Evolutionary conservation across 2,329 filamentous ascomycete species (phyloP).

Genomic region (Aspergillus sp.): DNA sequence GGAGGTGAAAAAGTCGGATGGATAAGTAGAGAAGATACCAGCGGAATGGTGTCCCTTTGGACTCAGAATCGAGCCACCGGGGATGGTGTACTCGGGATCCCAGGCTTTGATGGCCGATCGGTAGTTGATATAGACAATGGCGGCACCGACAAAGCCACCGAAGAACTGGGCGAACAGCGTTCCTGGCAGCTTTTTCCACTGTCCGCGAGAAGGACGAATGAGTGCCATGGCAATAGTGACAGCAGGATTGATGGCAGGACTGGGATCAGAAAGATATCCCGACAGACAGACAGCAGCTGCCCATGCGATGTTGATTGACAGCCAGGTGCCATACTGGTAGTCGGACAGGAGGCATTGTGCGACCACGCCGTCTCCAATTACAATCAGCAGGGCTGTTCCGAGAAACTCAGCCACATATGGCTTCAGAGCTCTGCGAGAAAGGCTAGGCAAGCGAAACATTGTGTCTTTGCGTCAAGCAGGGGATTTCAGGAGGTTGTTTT

Average conservation of each 20-base stretch:
- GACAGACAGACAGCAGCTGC: conserved; percentile 24
- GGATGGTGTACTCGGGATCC: conserved; percentile 27
- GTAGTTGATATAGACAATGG: conserved; percentile 26
- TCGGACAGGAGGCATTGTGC: conserved; percentile 27
- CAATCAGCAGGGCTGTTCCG: conserved; percentile 25
- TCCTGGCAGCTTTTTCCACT: conserved; percentile 23
- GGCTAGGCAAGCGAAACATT: neutral
- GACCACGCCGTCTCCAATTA: conserved; percentile 28
- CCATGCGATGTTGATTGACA: conserved; percentile 31
- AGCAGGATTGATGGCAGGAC: conserved; percentile 24
- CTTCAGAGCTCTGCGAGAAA: conserved; percentile 15
- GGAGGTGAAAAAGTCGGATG: conserved; percentile 17
- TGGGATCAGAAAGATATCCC: conserved; percentile 21
- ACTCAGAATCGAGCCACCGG: conserved; percentile 23
- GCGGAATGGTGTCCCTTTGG: conserved; percentile 23
- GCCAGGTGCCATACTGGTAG: conserved; percentile 28
- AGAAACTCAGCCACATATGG: conserved; percentile 27
- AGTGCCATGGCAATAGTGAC: conserved; percentile 20
- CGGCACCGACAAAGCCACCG: conserved; percentile 25
- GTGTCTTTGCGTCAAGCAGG: neutral
- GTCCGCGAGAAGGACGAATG: conserved; percentile 20
- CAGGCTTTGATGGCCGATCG: conserved; percentile 24
- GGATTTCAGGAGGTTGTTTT: conserved; percentile 10
- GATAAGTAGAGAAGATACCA: conserved; percentile 25
- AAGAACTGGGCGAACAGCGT: conserved; percentile 24